phyloP scores from a whole-genome alignment of 106 monocot species.

The Apostasia shenzhenica region DNA sequence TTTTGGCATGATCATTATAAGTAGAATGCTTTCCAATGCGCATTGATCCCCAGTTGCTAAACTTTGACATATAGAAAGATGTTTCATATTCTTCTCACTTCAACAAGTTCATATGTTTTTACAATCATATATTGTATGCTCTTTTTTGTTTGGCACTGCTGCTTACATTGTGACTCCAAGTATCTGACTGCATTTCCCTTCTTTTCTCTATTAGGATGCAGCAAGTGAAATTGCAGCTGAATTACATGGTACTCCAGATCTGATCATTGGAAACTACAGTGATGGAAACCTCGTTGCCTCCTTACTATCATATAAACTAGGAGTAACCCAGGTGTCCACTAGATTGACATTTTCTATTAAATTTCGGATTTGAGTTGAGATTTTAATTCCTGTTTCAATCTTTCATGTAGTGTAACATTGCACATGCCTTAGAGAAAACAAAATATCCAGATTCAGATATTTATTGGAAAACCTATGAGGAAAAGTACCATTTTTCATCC shows the following conservation, averaged over 20 bases:
- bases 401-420: constrained; percentile 76
- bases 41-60: too few relatives aligned
- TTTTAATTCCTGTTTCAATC: constrained; percentile 1
- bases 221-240: constrained; percentile 79
- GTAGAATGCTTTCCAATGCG: too few relatives aligned
- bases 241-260: constrained; percentile 69
- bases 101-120: neutral
- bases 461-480: constrained; percentile 80
- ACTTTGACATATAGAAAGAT: too few relatives aligned
- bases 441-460: constrained; percentile 98
- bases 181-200: neutral
- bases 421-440: constrained; percentile 96
- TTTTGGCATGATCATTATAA: too few relatives aligned
- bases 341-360: neutral
- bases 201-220: constrained; percentile 40
- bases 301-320: constrained; percentile 65
- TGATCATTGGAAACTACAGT: constrained; percentile 90
- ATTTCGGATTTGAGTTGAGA: neutral
- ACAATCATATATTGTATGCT: neutral
- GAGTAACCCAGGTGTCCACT: constrained; percentile 61
- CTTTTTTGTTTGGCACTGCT: neutral
- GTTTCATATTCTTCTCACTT: too few relatives aligned
- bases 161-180: neutral
- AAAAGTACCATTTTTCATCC: constrained; percentile 93
- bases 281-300: constrained; percentile 97